These are phyloP conservation scores for Fusarium musae DNA, from an alignment of 2,329 filamentous ascomycete genomes.

Conservation along the genomic window DNA sequence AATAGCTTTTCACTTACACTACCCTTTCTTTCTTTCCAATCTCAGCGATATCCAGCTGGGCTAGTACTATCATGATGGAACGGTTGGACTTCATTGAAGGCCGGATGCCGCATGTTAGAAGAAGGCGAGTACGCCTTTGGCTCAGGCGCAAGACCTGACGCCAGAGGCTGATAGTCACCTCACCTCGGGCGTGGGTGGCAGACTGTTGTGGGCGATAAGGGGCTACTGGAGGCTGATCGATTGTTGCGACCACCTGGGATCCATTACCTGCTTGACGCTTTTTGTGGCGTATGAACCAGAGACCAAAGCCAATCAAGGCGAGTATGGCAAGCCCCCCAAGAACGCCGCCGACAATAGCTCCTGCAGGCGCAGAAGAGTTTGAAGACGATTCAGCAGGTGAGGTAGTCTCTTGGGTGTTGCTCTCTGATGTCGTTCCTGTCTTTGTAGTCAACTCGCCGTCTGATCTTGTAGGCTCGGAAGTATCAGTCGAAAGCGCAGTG, in stretches of 20 bases:
- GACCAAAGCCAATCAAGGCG: background rate
- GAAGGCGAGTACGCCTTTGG: background rate
- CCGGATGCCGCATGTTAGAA: background rate
- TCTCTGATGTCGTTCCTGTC: background rate
- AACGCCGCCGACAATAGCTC: background rate
- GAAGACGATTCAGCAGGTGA: background rate
- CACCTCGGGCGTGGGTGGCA: background rate
- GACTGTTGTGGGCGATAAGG: background rate
- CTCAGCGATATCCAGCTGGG: background rate
- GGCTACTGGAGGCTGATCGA: background rate
- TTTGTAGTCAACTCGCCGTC: background rate
- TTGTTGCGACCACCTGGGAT: background rate
- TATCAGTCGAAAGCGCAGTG: background rate
- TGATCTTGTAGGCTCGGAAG: background rate
- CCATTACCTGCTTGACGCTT: background rate
- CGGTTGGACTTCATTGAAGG: background rate
- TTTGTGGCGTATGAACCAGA: slow-evolving; percentile 4
- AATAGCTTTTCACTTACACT: fast-evolving
- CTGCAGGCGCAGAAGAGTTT: background rate
- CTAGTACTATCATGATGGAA: background rate
- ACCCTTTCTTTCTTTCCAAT: too few relatives aligned
- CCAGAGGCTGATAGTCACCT: background rate
- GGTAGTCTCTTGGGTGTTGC: background rate
- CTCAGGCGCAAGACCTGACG: background rate
- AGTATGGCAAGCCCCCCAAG: background rate